Conservation (phyloP, 257 asterid genomes). For the Nicotiana tomentosiformis region DNA sequence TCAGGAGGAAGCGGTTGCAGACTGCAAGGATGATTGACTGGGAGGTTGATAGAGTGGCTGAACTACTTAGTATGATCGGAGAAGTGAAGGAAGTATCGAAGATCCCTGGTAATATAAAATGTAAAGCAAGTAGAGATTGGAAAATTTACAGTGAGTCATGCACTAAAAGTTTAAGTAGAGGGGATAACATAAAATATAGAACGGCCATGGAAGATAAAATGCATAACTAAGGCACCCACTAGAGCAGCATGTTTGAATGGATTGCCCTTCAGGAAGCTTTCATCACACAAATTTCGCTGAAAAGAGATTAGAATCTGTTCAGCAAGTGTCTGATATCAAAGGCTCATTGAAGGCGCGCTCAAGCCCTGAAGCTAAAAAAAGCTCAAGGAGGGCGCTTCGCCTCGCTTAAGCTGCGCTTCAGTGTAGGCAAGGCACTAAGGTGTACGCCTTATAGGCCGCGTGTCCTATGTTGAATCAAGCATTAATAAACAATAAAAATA, state of each 20-base stretch:
- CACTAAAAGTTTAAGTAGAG: not conserved
- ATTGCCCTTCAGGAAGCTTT: not conserved
- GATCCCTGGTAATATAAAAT: not conserved
- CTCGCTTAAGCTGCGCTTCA: too few species aligned
- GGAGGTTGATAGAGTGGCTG: not conserved
- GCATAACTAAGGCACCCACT: not conserved
- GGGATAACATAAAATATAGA: not conserved
- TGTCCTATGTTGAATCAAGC: too few species aligned
- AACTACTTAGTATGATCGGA: not conserved
- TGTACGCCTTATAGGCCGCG: too few species aligned
- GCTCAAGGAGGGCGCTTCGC: too few species aligned
- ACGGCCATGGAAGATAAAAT: not conserved
- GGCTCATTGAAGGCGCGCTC: too few species aligned
- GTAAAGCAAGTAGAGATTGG: not conserved
- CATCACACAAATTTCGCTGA: not conserved
- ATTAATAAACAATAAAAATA: too few species aligned
- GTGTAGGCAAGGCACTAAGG: too few species aligned
- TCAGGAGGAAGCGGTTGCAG: not conserved
- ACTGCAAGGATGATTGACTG: not conserved
- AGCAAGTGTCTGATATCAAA: not conserved
- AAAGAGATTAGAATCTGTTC: not conserved
- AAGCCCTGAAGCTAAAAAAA: too few species aligned
- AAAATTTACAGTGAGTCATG: not conserved
- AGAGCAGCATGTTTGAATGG: not conserved
- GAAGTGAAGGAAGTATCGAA: not conserved